Conservation (phyloP, 1,284 basidiomycete species). For the Ceraceosorus guamensis region DNA sequence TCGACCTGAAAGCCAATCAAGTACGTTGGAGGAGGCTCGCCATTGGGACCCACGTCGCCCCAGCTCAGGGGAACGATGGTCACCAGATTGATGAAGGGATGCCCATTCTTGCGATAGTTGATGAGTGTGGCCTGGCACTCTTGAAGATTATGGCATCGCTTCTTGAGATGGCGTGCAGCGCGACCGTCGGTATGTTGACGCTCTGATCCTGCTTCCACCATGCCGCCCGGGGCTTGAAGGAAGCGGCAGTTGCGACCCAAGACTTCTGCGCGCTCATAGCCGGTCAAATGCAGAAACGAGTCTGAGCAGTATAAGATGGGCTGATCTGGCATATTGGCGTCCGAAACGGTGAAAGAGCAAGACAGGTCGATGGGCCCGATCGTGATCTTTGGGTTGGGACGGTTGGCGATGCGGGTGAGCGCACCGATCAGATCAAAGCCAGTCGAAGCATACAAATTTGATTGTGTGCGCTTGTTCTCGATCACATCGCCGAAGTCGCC, state of each 20-base stretch:
- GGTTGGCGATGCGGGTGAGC: conserved; percentile 66
- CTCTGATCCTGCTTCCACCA: conserved; percentile 59
- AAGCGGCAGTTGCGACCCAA: conserved; percentile 47
- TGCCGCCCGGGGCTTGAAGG: conserved; percentile 67
- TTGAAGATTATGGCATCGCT: conserved; percentile 16
- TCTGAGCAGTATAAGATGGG: conserved; percentile 84
- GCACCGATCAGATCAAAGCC: conserved; percentile 84
- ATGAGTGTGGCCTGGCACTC: conserved; percentile 72
- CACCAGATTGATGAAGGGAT: conserved; percentile 60
- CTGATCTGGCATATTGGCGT: conserved; percentile 68
- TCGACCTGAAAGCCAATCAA: conserved; percentile 79
- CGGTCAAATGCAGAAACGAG: conserved; percentile 70
- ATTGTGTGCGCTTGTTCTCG: conserved; percentile 5
- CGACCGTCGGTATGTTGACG: conserved; percentile 64
- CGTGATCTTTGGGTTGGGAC: conserved; percentile 67
- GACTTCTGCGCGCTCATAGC: conserved; percentile 60
- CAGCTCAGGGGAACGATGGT: conserved; percentile 42
- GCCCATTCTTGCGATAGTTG: conserved; percentile 78
- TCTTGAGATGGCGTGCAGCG: conserved; percentile 56
- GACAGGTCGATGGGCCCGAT: conserved; percentile 87
- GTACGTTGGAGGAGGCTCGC: conserved; percentile 51
- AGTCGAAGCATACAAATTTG: conserved; percentile 66
- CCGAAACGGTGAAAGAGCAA: conserved; percentile 80
- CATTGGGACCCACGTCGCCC: conserved; percentile 13
- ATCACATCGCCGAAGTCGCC: neutral